Evolutionary conservation across 1,284 basidiomycete genomes (phyloP).

Genomic region (Cystobasidium slooffiae): DNA sequence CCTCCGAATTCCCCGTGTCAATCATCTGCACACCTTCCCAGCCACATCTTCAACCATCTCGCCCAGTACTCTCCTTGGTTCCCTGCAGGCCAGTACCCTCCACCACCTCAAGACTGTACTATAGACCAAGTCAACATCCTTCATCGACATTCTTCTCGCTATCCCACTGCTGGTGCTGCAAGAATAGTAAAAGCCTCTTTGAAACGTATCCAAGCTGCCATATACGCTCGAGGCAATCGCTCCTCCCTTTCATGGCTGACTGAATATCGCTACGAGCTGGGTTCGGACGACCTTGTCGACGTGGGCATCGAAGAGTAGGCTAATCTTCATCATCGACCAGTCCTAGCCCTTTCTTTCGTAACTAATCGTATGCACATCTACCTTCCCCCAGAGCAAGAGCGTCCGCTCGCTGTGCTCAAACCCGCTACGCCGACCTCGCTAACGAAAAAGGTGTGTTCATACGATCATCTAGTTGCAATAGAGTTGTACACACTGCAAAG

Average conservation of each 20-base stretch:
- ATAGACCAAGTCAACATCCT: conserved; percentile 57
- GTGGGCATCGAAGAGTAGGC: conserved; percentile 74
- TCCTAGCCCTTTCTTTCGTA: not conserved
- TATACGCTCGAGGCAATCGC: conserved; percentile 52
- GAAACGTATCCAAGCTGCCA: conserved; percentile 54
- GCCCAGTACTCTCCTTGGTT: conserved; percentile 44
- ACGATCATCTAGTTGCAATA: conserved; percentile 26
- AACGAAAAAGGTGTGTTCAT: conserved; percentile 29
- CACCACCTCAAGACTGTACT: conserved; percentile 9
- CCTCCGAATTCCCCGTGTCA: too few relatives aligned
- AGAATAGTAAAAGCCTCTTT: conserved; percentile 61
- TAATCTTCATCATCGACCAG: not conserved
- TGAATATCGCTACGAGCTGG: conserved; percentile 68
- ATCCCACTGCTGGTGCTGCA: conserved; percentile 67
- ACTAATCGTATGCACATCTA: too few relatives aligned
- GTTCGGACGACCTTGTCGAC: conserved; percentile 66
- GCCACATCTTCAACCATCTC: conserved; percentile 18
- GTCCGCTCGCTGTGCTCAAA: conserved; percentile 17
- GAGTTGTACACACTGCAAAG: conserved; percentile 38
- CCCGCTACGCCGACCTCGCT: conserved; percentile 21
- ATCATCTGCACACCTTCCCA: conserved; percentile 1
- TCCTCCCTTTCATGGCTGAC: conserved; percentile 66
- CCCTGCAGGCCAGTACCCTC: conserved; percentile 8
- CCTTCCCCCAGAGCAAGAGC: conserved; percentile 1
- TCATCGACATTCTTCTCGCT: conserved; percentile 82